Evolutionary conservation across 1,139 yeast species (phyloP).

Genomic region (Taiozyma sp.): DNA sequence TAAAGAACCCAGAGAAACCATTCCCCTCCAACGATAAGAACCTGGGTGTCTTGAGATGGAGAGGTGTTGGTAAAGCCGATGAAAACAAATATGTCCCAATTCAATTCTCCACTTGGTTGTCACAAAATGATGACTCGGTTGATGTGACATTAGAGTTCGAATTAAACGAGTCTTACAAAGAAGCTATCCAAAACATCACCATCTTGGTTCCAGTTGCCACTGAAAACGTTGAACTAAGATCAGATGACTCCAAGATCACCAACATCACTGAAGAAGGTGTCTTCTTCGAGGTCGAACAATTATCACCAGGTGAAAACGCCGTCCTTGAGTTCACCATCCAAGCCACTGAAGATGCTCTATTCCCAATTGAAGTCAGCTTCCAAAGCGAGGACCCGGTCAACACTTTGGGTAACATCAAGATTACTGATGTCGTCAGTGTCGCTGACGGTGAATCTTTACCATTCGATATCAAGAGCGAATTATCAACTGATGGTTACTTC

Average conservation of each 20-base stretch:
- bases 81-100: slow-evolving; percentile 59
- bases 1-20: slow-evolving; percentile 70
- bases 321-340: slow-evolving; percentile 77
- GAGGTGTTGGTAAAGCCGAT: slow-evolving; percentile 58
- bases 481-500: slow-evolving; percentile 60
- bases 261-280: slow-evolving; percentile 58
- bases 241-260: slow-evolving; percentile 37
- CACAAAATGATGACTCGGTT: slow-evolving; percentile 49
- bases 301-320: slow-evolving; percentile 52
- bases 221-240: slow-evolving; percentile 51
- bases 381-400: slow-evolving; percentile 29
- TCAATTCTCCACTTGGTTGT: slow-evolving; percentile 81
- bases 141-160: slow-evolving; percentile 90
- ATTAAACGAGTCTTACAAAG: slow-evolving; percentile 42
- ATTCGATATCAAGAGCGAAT: slow-evolving; percentile 60
- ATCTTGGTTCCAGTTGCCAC: slow-evolving; percentile 62
- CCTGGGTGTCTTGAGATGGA: slow-evolving; percentile 90
- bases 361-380: slow-evolving; percentile 69
- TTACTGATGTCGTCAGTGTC: slow-evolving; percentile 36
- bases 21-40: slow-evolving; percentile 92
- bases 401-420: slow-evolving; percentile 41
- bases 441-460: slow-evolving; percentile 50
- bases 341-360: slow-evolving; percentile 76
- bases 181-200: slow-evolving; percentile 48
- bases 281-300: slow-evolving; percentile 44